These are phyloP conservation scores for Cordyceps javanica DNA, from an alignment of 2,329 filamentous ascomycete species.

Conservation along the genomic window DNA sequence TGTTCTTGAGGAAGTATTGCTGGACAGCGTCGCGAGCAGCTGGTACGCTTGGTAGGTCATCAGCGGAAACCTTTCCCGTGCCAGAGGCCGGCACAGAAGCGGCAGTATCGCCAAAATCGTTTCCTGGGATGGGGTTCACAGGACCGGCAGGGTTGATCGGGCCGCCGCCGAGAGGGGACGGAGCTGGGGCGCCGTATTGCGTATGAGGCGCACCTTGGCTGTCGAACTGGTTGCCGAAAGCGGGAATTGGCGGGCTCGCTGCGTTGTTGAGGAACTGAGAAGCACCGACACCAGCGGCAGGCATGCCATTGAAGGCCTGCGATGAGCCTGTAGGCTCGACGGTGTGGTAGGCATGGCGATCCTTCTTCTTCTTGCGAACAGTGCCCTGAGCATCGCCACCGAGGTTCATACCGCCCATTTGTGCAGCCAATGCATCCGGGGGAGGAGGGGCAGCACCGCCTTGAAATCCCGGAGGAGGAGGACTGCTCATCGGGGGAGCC, in stretches of 20 bases:
- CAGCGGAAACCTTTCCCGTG: slow-evolving; percentile 64
- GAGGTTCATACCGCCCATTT: slow-evolving; percentile 74
- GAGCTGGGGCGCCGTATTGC: background rate
- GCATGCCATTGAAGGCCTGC: slow-evolving; percentile 64
- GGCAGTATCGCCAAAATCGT: slow-evolving; percentile 22
- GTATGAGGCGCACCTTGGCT: slow-evolving; percentile 20
- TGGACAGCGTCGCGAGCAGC: slow-evolving; percentile 75
- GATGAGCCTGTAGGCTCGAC: slow-evolving; percentile 67
- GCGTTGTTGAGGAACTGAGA: slow-evolving; percentile 33
- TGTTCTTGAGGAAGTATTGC: slow-evolving; percentile 75
- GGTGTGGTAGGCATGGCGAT: slow-evolving; percentile 85
- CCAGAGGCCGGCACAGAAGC: slow-evolving; percentile 29
- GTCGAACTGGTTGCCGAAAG: slow-evolving; percentile 39
- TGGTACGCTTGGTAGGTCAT: slow-evolving; percentile 89
- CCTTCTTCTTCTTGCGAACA: slow-evolving; percentile 78
- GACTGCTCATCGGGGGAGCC: slow-evolving; percentile 22
- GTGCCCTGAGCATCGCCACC: slow-evolving; percentile 43
- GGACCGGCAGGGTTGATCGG: slow-evolving; percentile 21
- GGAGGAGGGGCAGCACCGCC: slow-evolving; percentile 26
- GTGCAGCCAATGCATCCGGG: slow-evolving; percentile 54
- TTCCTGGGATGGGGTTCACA: slow-evolving; percentile 19
- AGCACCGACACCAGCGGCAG: slow-evolving; percentile 47
- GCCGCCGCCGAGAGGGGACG: slow-evolving; percentile 1
- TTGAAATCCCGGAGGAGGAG: slow-evolving; percentile 23
- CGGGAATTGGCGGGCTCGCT: slow-evolving; percentile 21